Base-by-base conservation (phyloP, 2,329 filamentous ascomycete species). In the Sclerotinia borealis region DNA sequence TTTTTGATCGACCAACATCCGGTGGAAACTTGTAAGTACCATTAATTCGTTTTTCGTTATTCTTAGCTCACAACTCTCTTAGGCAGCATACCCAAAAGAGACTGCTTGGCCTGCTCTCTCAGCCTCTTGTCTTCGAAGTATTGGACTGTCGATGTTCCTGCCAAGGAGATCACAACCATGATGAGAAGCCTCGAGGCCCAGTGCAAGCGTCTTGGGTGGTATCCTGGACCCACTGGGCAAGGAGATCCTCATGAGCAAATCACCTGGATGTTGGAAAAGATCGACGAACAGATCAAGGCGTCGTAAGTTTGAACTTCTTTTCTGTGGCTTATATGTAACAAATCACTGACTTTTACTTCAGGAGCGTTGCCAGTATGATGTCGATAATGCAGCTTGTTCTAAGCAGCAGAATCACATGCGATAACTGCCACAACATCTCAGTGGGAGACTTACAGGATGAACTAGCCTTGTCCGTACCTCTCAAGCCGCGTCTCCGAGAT, bases 211-310 rank as follows among this genome's bases (percentile, higher is more conserved):
- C 52, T 41, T 43, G 39, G 50, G 54, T 48, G 43, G 13, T 61
- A 31, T 37, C 39, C 49, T 39, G 52, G 52, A 56, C 54, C 61
- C 6, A 65, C 51, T 22, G 67, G 68, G 7, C 72, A 75, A 56
- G 71, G 64, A n/a, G 73, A 75, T 48, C 71, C 73, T 22, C 70
- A 72, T 8, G 74, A 75, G 47, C 72, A 72, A 48, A 48, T 72
- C 2, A 63, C 60, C 2, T 72, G 70, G 70, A 64, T 75, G 19
- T 47, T 72, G 9, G 63, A 67, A 8, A 63, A 65, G 19, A 67
- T 75, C 25, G 52, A 59, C 1, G 52, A 70, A n/a, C 70, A 75
- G 52, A 49, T 75, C 10, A 70, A 71, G 13, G 47, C 63, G 8
- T 58, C 64, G 71, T 71, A 67, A 70, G 68, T 64, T 11, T 34